phyloP scores from a whole-genome alignment of 2,329 filamentous ascomycete genomes.

The Tolypocladium sp. region DNA sequence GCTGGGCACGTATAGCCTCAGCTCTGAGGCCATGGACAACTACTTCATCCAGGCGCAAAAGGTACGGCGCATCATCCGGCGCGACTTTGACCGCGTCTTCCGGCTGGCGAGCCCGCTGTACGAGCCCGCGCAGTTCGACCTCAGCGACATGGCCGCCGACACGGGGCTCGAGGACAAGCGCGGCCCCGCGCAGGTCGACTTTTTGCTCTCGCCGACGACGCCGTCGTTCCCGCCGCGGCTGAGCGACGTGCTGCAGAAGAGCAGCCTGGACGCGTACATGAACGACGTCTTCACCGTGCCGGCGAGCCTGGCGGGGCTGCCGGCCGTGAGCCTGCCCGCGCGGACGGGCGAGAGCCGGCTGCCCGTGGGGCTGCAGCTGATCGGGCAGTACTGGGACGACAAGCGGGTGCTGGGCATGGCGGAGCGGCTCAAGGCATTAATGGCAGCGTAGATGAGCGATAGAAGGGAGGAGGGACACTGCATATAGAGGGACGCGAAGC shows the following conservation, averaged over 20 bases:
- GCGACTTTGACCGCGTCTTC: constrained; percentile 80
- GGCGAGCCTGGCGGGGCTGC: constrained; percentile 83
- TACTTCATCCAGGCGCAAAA: constrained; percentile 94
- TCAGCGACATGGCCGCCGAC: constrained; percentile 49
- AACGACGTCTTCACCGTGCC: constrained; percentile 96
- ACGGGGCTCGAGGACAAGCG: constrained; percentile 45
- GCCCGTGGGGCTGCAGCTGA: constrained; percentile 58
- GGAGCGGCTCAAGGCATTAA: constrained; percentile 16
- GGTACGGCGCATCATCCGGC: constrained; percentile 72
- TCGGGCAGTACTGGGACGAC: constrained; percentile 78
- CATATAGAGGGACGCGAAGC: background rate
- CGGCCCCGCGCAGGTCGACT: constrained; percentile 62
- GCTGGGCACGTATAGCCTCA: constrained; percentile 82
- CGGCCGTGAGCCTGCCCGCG: constrained; percentile 72
- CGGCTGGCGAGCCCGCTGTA: constrained; percentile 57
- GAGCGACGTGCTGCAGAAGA: constrained; percentile 44
- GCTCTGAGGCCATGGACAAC: constrained; percentile 85
- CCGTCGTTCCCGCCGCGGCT: constrained; percentile 65
- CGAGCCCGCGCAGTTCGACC: constrained; percentile 41
- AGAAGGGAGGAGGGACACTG: background rate
- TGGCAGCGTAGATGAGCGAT: background rate
- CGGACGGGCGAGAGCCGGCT: constrained; percentile 20
- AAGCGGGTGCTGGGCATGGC: constrained; percentile 51
- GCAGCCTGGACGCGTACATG: constrained; percentile 68
- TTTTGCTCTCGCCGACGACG: constrained; percentile 80